Evolutionary conservation across 2,329 filamentous ascomycete genomes (phyloP).

Genomic region (Microsporum ferrugineum): DNA sequence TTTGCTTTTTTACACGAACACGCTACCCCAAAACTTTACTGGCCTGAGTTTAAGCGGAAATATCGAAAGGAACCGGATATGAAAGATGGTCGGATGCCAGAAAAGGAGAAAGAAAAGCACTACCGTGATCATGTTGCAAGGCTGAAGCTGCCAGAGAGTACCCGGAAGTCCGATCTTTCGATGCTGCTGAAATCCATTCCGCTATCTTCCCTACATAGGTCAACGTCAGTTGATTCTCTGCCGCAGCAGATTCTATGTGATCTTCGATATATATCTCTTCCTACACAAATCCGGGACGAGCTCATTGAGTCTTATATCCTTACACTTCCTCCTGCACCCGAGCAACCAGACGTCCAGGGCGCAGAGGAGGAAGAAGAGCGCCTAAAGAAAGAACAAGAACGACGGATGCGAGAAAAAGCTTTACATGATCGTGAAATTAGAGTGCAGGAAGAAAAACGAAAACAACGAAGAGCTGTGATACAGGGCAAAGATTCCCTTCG

Average conservation of each 20-base stretch:
- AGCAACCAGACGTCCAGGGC: conserved; percentile 24
- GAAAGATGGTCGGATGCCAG: conserved; percentile 37
- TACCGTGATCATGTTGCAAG: conserved; percentile 39
- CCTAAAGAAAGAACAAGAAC: conserved; percentile 29
- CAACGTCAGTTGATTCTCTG: conserved; percentile 30
- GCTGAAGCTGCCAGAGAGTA: conserved; percentile 37
- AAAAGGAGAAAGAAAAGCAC: conserved; percentile 40
- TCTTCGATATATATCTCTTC: conserved; percentile 34
- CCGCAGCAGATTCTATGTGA: conserved; percentile 33
- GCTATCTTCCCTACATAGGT: conserved; percentile 30
- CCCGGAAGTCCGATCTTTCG: conserved; percentile 37
- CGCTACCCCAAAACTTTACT: conserved; percentile 86
- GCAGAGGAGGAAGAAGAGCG: conserved; percentile 31
- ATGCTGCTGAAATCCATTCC: conserved; percentile 35
- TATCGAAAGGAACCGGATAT: conserved; percentile 71
- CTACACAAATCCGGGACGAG: conserved; percentile 28
- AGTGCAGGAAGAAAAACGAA: conserved; percentile 35
- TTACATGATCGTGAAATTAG: conserved; percentile 33
- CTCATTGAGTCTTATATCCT: conserved; percentile 36
- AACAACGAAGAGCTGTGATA: conserved; percentile 29
- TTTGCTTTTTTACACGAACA: conserved; percentile 67
- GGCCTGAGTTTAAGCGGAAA: conserved; percentile 92
- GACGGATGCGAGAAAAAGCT: conserved; percentile 35
- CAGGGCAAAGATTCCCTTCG: conserved; percentile 33
- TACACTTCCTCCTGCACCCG: conserved; percentile 31